Conservation (phyloP, 306 rosid species). For the Vigna mungo region DNA sequence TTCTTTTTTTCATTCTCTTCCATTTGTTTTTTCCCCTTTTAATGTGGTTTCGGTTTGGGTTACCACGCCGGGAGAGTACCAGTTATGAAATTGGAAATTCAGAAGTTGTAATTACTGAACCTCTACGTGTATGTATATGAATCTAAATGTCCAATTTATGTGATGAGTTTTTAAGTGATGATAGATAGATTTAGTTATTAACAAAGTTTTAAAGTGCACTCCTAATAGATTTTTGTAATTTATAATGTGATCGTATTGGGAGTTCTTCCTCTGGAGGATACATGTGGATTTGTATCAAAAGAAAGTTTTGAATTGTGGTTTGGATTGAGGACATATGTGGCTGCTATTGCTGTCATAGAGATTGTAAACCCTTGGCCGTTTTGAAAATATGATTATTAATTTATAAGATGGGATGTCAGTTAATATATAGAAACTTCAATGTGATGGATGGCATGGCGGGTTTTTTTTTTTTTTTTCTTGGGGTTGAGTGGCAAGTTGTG, state of each 20-base stretch:
- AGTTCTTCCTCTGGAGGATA: background rate
- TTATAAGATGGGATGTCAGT: background rate
- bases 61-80: background rate
- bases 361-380: background rate
- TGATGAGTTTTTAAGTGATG: background rate
- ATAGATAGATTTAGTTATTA: background rate
- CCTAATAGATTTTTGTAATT: background rate
- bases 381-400: background rate
- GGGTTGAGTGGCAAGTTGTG: background rate
- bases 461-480: background rate
- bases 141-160: slow-evolving; percentile 8
- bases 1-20: background rate
- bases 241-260: background rate
- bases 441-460: slow-evolving; percentile 1
- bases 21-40: slow-evolving; percentile 3
- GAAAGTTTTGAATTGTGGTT: background rate
- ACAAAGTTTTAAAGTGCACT: background rate
- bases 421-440: background rate
- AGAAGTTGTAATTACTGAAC: background rate
- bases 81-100: slow-evolving; percentile 9
- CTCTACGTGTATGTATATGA: background rate
- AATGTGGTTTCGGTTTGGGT: background rate
- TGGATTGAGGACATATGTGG: background rate
- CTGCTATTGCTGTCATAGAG: background rate
- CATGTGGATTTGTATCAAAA: background rate